These are phyloP conservation scores for Auriculariales sp. DNA, from an alignment of 768 basidiomycete species.

Conservation along the genomic window DNA sequence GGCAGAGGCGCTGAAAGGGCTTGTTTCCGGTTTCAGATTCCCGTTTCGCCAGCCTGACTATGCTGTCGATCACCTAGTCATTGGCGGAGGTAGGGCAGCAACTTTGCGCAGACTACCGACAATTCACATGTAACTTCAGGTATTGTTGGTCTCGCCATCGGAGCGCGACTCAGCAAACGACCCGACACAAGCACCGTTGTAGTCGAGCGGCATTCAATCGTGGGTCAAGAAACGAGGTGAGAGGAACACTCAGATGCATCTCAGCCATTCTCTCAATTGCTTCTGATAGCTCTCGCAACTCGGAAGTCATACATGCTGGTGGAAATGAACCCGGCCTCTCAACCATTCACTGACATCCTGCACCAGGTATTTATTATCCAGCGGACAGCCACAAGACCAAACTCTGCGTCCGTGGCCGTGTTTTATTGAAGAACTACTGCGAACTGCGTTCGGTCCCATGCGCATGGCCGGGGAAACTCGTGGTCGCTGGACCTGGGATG, in stretches of 20 bases:
- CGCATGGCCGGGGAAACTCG: slow-evolving; percentile 73
- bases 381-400: slow-evolving; percentile 68
- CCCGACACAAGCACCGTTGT: slow-evolving; percentile 61
- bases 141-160: slow-evolving; percentile 76
- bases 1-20: no score
- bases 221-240: slow-evolving; percentile 81
- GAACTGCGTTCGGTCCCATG: slow-evolving; percentile 43
- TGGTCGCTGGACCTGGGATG: slow-evolving; percentile 65
- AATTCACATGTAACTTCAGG: slow-evolving; percentile 25
- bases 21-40: not conserved
- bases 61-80: slow-evolving; percentile 67
- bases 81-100: slow-evolving; percentile 59
- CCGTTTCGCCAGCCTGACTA: slow-evolving; percentile 35
- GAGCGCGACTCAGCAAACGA: slow-evolving; percentile 49
- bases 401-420: slow-evolving; percentile 75
- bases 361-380: slow-evolving; percentile 71
- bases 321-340: slow-evolving; percentile 5
- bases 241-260: not conserved
- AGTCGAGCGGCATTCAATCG: slow-evolving; percentile 58
- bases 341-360: not conserved
- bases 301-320: slow-evolving; percentile 91
- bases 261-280: not conserved
- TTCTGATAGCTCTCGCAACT: slow-evolving; percentile 64
- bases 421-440: slow-evolving; percentile 73
- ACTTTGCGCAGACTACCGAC: not conserved